Evolutionary conservation across 495 filamentous ascomycete genomes (phyloP), one percentile per base, ranked within the genome.

Genomic region (Penicillium roqueforti): DNA sequence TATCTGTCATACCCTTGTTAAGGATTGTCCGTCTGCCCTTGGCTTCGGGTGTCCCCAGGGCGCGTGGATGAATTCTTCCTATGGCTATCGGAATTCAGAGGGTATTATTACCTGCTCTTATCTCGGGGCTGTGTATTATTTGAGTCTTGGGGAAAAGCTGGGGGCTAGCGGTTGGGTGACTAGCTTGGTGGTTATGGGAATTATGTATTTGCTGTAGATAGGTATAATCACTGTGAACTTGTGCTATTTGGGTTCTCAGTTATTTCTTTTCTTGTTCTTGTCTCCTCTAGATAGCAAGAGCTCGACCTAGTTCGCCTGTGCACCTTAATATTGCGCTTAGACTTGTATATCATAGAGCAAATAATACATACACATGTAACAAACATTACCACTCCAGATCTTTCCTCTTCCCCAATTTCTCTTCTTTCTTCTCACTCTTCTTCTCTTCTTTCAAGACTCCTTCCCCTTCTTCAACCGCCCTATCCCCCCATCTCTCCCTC

Each of bases 1-100:
- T 56, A 69, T 95, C 37, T 99, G 93, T 70, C 89, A 91, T 65
- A 78, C 82, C 18, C 73, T 97, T 2, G 87, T 95, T 18, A 83
- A 83, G 69, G 87, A 78, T 62, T 99, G 93, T 75, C 91, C 95
- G 3, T 76, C 88, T n/a, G 66, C 75, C 2, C 69, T 99, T 58
- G 77, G 77, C 6, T 97, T 99, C 57, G 68, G 63, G 4, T 99
- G 93, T 74, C 95, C 93, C 0, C 74, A 76, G 14, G 69, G 72
- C 0, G 66, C 63, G 5, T 84, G 80, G 40, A 78, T 88, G 57
- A 71, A 82, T 53, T 67, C 70, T 25, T 88, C 84, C 37, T 97
- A 97, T 69, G 86, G 83, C 0, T 60, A 61, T 49, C 68, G 74
- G 14, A 59, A 68, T 54, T 56, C 62, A 8, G 57, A 76, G 16